Evolutionary conservation across 106 monocot genomes (phyloP), one percentile per base, ranked within the genome.

Genomic region (Amphibolis antarctica): DNA sequence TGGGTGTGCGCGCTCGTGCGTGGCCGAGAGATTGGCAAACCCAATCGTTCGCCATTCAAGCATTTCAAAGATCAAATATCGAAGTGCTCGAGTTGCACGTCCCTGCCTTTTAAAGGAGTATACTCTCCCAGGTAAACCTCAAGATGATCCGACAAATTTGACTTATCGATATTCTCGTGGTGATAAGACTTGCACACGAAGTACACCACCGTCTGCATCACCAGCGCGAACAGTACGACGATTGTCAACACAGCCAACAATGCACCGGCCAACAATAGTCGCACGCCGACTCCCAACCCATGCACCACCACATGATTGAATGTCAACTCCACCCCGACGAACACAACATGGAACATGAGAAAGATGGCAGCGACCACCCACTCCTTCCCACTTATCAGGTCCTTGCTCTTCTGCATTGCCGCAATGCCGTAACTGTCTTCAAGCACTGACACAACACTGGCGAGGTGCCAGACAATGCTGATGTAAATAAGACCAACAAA

Each of bases 161-260:
- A 75, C 64, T 84, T 89, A 59, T 94, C 88, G 29, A 94, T 89
- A 77, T 83, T 94, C 83, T 94, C 83, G 54, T 93, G 93, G 73
- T 89, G 94, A 67, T 80, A 86, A 0, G 83, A 76, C 63, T 94
- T 94, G 75, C 94, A 94, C 13, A 94, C 86, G 53, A 94, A 89
- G 68, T 94, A 94, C 0, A 94, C 55, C 31, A 94, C 82, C 3
- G 89, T 82, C 77, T 94, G 86, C 29, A 70, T 79, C 62, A 86
- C 83, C 48, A 89, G 73, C 17, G 72, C 89, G n/a, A 81, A 47
- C 44, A 94, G 54, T 0, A 89, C 61, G 10, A 86, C 44, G 42
- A 53, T 42, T 21, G 77, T 71, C 55, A 83, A 47, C 23, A 80
- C 42, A 31, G 42, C n/a, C 0, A 83, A 65, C 54, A 86, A 46